phyloP scores from a whole-genome alignment of 2,329 filamentous ascomycete genomes.

The Fusarium mundagurra region DNA sequence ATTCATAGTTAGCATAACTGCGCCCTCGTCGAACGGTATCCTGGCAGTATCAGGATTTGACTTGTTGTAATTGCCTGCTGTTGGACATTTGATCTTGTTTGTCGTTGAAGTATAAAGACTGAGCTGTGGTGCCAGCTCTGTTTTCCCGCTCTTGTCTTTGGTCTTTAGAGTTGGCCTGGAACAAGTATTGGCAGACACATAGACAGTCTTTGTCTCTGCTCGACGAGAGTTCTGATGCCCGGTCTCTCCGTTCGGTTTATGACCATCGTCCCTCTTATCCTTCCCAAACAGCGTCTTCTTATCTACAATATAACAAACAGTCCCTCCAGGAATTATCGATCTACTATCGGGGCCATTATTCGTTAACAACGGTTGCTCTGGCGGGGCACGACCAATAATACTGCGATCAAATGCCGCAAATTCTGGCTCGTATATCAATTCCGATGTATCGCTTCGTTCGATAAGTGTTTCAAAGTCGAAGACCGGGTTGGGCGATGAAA shows the following conservation, averaged over 20 bases:
- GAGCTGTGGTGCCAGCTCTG: constrained; percentile 71
- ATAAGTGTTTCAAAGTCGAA: constrained; percentile 24
- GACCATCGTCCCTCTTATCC: constrained; percentile 21
- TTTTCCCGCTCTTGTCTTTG: constrained; percentile 20
- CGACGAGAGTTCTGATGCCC: constrained; percentile 38
- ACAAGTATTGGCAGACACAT: constrained; percentile 88
- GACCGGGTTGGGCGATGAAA: constrained; percentile 46
- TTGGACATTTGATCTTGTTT: constrained; percentile 45
- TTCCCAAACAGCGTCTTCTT: constrained; percentile 44
- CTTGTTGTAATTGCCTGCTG: constrained; percentile 32
- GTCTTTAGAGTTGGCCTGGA: constrained; percentile 69
- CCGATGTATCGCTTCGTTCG: constrained; percentile 24
- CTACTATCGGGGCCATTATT: constrained; percentile 72
- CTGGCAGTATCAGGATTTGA: constrained; percentile 39
- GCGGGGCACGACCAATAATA: constrained; percentile 69
- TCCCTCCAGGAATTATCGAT: constrained; percentile 71
- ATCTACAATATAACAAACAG: constrained; percentile 56
- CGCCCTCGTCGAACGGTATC: constrained; percentile 72
- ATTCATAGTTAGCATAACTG: constrained; percentile 70
- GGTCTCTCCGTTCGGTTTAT: constrained; percentile 12
- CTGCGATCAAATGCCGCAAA: constrained; percentile 70
- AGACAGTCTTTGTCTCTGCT: constrained; percentile 63
- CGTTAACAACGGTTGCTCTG: constrained; percentile 58
- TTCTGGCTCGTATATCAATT: constrained; percentile 64
- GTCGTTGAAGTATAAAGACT: constrained; percentile 78